Base-by-base conservation (phyloP, 305 asterid species). In the Rubia balearica region DNA sequence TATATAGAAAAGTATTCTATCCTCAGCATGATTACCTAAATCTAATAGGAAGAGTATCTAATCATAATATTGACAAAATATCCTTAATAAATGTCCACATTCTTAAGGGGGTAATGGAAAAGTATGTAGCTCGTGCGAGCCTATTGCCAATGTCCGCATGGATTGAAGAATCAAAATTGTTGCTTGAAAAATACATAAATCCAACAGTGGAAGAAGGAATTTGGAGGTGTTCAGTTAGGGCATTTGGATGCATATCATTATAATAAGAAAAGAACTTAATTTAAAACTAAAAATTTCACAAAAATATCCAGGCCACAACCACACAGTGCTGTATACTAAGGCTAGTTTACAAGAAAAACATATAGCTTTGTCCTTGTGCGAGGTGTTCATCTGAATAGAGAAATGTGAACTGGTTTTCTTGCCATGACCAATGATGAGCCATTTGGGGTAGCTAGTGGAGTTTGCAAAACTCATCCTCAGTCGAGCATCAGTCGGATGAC, bases 371-470 rank as follows among this genome's bases (percentile, higher is more conserved):
- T 27, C 30, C 1, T 27, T 27, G 30, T 27, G 30, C 30, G 30
- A 27, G 30, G 30, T 27, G 30, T 27, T 27, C 30, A 43, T 43
- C 1, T 46, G 16, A n/a, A 65, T 33, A 69, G 75, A 68, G 65
- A 71, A 27, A 30, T 67, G 68, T 55, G 70, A 77, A 51, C 40
- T 79, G 57, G 27, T 82, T 56, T 78, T 82, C 48, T 77, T 89
- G 70, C 95, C 96, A 22, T 90, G 92, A 85, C 96, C 95, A 13
- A 83, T 84, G 30, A 88, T 89, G 96, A 92, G 95, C 42, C 95
- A 88, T 75, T 81, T 85, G 7, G 80, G 78, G 12, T 92, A 88
- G 27, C 81, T 89, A 71, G 81, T 88, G 4, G 90, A 88, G 73
- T 81, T 88, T 6, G 95, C 89, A 16, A 88, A 86, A 9, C 86